Evolutionary conservation across 176 grass and related monocot species (phyloP).

Genomic region (Melocanna baccifera): DNA sequence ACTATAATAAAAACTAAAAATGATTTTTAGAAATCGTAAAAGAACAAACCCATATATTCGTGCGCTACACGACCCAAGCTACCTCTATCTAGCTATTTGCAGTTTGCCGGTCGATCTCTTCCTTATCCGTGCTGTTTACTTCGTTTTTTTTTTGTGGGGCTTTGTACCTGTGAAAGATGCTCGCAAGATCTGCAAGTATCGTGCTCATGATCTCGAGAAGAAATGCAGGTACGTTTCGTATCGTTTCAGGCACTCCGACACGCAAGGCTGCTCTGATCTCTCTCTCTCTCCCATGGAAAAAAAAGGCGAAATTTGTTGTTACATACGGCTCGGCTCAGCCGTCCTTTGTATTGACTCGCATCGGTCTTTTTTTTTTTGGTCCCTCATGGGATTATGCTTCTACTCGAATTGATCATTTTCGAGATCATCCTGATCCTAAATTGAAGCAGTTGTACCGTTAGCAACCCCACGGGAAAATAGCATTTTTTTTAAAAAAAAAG

Average conservation of each 20-base stretch:
- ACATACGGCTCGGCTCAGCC: slow-evolving; percentile 28
- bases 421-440: neutral
- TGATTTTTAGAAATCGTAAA: too few relatives aligned
- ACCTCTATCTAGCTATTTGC: neutral
- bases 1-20: too few relatives aligned
- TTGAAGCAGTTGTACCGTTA: neutral
- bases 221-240: neutral
- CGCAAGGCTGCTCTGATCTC: neutral
- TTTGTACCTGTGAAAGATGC: slow-evolving; percentile 7
- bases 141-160: neutral
- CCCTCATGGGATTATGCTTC: neutral
- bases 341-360: slow-evolving; percentile 1
- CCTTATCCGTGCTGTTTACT: neutral
- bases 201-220: neutral
- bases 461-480: too few relatives aligned
- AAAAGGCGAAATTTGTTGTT: slow-evolving; percentile 18
- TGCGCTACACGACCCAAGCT: neutral
- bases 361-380: neutral
- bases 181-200: slow-evolving; percentile 25
- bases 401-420: neutral
- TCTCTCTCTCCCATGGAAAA: neutral
- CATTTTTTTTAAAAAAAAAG: neutral
- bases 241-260: neutral
- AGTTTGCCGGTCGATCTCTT: neutral
- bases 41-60: too few relatives aligned